Base-by-base conservation (phyloP, 108 stramenopile species). In the Fragilaria radians region DNA sequence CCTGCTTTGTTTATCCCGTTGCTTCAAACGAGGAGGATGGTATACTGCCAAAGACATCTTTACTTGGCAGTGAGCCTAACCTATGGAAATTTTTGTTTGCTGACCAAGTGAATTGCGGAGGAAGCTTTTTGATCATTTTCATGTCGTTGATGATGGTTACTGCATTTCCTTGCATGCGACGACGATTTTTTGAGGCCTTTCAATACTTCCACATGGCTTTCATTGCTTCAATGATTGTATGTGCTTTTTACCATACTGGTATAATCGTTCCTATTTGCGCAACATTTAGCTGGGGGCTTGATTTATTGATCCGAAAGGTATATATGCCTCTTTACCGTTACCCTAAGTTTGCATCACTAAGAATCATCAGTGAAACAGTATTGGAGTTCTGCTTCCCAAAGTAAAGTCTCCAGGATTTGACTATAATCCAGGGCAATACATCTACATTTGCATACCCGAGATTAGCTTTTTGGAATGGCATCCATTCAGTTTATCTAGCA, bases 401-500 rank as follows among this genome's bases (percentile, higher is more conserved):
- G n/a, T n/a, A n/a, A n/a, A 74, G 59, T 30, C 57, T 5, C 29
- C 48, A 1, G 66, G 52, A 1, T 82, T 78, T 42, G 59, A 65
- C 22, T 82, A 73, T 57, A 72, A 72, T 25, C 53, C 72, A 1
- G 81, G 81, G 30, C 77, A 78, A 61, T 76, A 78, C 68, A 58
- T 71, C 19, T 30, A 65, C 3, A 48, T 80, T 42, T 48, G 59
- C 22, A 9, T 80, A 2, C 70, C 65, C 3, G 61, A 59, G 5
- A 17, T 67, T 19, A 53, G 52, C 7, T 3, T 50, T 14, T 67
- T 68, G 22, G 65, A 67, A 29, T 80, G 65, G 54, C 79, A 80
- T 51, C 74, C 79, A 11, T 59, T 80, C 26, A 63, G 56, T 21
- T 31, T 65, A 19, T 59, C 63, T 49, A 57, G 55, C 5, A 70